Percentiles rank a stretch among this genome's conserved stretches.
These are phyloP conservation scores for Maudiozyma turicensis DNA, from an alignment of 805 yeast species.

Conservation along the genomic window DNA sequence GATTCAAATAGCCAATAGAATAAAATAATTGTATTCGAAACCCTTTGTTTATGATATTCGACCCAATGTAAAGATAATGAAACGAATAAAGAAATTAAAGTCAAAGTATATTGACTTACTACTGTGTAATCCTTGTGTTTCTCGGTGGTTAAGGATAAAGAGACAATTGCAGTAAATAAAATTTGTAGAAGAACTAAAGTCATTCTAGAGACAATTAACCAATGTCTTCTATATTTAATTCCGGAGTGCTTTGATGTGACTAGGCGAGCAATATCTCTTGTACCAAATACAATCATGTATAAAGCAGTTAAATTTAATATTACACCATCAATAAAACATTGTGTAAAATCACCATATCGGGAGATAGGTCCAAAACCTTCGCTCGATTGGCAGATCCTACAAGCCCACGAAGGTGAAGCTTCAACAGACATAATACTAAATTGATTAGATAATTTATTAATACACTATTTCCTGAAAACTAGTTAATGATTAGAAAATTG, in stretches of 20 bases:
- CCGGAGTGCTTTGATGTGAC: constrained; percentile 18
- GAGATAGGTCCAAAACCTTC: constrained; percentile 40
- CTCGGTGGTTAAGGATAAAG: constrained; percentile 13
- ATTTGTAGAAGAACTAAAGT: constrained; percentile 27
- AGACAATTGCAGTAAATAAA: constrained; percentile 20
- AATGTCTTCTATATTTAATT: constrained; percentile 31
- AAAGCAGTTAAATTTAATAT: constrained; percentile 35
- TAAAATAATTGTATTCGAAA: constrained; percentile 60
- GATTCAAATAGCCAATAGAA: constrained; percentile 64
- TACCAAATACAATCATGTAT: constrained; percentile 37
- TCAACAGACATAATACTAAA: background rate
- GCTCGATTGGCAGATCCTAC: constrained; percentile 17
- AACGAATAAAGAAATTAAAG: constrained; percentile 35
- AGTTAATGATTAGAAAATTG: background rate
- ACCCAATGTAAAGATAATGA: constrained; percentile 53
- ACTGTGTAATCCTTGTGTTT: constrained; percentile 13
- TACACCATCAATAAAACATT: constrained; percentile 49
- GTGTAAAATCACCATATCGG: constrained; percentile 45
- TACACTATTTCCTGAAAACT: background rate
- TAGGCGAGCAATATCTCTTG: constrained; percentile 28
- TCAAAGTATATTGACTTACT: constrained; percentile 19
- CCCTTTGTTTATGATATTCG: constrained; percentile 57
- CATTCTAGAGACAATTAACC: constrained; percentile 31
- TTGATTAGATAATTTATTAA: background rate
- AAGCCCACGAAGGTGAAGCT: constrained; percentile 5